Conservation (phyloP, 345 rosid species). For the Moricandia arvensis region DNA sequence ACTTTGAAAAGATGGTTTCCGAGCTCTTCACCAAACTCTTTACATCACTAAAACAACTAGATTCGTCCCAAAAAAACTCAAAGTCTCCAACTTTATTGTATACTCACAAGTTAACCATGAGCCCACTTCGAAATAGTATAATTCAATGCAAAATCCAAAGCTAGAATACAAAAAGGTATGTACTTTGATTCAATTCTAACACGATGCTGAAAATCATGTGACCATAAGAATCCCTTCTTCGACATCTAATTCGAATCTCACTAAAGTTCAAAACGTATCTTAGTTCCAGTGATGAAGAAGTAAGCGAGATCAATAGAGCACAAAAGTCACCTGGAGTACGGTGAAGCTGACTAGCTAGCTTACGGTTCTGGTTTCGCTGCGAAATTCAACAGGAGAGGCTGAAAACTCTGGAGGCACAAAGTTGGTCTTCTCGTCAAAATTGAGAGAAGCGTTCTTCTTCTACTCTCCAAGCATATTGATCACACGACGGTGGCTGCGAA, state of each 20-base stretch:
- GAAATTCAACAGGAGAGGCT: not conserved
- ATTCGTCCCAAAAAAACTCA: conserved; percentile 1
- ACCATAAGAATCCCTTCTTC: not conserved
- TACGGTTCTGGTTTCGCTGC: not conserved
- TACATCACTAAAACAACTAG: conserved; percentile 13
- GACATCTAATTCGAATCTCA: conserved; percentile 10
- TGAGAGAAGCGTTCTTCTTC: conserved; percentile 26
- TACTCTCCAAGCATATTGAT: conserved; percentile 31
- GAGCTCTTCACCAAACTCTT: conserved; percentile 7
- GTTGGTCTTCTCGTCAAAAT: conserved; percentile 11
- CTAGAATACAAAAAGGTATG: not conserved
- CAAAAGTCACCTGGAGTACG: conserved; percentile 24
- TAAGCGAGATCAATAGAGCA: conserved; percentile 3
- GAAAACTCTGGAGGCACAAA: not conserved
- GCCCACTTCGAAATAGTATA: not conserved
- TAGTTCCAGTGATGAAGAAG: not conserved
- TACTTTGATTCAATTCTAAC: not conserved
- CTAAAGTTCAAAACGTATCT: not conserved
- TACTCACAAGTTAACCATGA: conserved; percentile 11
- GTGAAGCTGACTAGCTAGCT: not conserved
- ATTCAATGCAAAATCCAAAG: not conserved
- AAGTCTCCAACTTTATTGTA: conserved; percentile 8
- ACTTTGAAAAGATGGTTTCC: not conserved
- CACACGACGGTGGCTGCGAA: conserved; percentile 28
- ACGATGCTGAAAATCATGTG: not conserved